A percentile compares a stretch with the other conserved stretches of the same genome.
phyloP scores from a whole-genome alignment of 2,329 filamentous ascomycete species.

The Pestalotiopsis sp. region DNA sequence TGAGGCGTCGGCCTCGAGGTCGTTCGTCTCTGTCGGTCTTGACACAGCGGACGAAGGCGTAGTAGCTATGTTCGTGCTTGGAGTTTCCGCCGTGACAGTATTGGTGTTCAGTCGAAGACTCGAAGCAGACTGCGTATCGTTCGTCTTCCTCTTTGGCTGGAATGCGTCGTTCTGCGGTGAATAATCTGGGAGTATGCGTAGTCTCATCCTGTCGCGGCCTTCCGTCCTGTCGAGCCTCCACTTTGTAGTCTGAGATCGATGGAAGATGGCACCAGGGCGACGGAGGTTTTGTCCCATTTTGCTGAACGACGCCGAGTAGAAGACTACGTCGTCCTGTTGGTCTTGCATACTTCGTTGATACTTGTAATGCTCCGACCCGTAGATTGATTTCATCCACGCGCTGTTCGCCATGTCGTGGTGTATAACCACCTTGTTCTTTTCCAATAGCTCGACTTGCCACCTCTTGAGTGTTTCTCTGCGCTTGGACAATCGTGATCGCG shows the following conservation, averaged over 20 bases:
- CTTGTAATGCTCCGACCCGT: constrained; percentile 87
- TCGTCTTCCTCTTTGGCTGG: constrained; percentile 77
- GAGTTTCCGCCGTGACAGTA: constrained; percentile 15
- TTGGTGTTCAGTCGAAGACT: constrained; percentile 34
- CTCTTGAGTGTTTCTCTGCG: constrained; percentile 80
- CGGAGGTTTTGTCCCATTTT: constrained; percentile 79
- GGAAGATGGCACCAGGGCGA: constrained; percentile 80
- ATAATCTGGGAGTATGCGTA: constrained; percentile 81
- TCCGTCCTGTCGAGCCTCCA: constrained; percentile 97
- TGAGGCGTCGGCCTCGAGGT: neutral
- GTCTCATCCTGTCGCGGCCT: constrained; percentile 90
- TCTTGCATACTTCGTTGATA: constrained; percentile 89
- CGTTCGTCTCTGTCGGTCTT: constrained; percentile 16
- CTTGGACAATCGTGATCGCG: constrained; percentile 69
- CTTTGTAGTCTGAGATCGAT: constrained; percentile 64
- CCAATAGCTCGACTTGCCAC: constrained; percentile 74
- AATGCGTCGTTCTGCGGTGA: constrained; percentile 71
- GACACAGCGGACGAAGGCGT: constrained; percentile 20
- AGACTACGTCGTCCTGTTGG: constrained; percentile 85
- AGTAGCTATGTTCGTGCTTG: constrained; percentile 18
- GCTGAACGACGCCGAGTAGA: constrained; percentile 73
- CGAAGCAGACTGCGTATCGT: constrained; percentile 40
- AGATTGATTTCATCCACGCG: constrained; percentile 95
- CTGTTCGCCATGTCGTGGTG: constrained; percentile 86
- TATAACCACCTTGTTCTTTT: constrained; percentile 71